Evolutionary conservation across 495 filamentous ascomycete genomes (phyloP), one percentile per base, ranked within the genome.

Genomic region (Chaetomium cochliodes): DNA sequence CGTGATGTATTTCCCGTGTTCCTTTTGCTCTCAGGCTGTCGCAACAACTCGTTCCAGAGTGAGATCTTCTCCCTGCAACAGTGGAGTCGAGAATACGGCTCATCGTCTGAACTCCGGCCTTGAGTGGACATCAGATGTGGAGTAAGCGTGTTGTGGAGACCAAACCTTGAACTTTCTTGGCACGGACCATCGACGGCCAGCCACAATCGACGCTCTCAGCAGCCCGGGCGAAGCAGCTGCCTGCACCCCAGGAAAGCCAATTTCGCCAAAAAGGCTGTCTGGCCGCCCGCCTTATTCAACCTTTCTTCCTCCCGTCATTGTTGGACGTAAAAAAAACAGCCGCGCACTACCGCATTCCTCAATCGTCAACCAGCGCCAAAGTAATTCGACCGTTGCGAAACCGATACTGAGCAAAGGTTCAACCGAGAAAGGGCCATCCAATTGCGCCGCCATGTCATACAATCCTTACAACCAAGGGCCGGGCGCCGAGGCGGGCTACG

Each of bases 401-500:
- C 11, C 20, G n/a, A 6, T 22, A 20, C 33, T 15, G 65, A 69
- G 59, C 70, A 60, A 66, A 30, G 6, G 28, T 30, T 6, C 28
- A 30, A 30, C 28, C 28, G 28, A 30, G 28, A 55, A 60, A 44
- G 2, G 12, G 8, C 39, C 26, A n/a, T 33, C 23, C 47, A 42
- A 54, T 65, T 65, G 62, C 65, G 65, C 69, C 69, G 71, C 56
- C 64, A 82, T 82, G 80, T 80, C 79, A 55, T 77, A 75, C 72
- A 75, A 80, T 65, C 78, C 75, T 39, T 82, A 82, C 69, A 73
- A 74, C 44, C 75, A 81, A 68, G 78, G 70, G 30, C 77, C 82
- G 2, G 30, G 65, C 39, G 76, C 74, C 41, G 78, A 82, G 67
- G 73, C 75, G 60, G 84, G 84, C 23, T 84, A 85, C 59, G 80